Evolutionary conservation across 78 protist species (phyloP).

Genomic region (Dictyostelium brefeldianum): DNA sequence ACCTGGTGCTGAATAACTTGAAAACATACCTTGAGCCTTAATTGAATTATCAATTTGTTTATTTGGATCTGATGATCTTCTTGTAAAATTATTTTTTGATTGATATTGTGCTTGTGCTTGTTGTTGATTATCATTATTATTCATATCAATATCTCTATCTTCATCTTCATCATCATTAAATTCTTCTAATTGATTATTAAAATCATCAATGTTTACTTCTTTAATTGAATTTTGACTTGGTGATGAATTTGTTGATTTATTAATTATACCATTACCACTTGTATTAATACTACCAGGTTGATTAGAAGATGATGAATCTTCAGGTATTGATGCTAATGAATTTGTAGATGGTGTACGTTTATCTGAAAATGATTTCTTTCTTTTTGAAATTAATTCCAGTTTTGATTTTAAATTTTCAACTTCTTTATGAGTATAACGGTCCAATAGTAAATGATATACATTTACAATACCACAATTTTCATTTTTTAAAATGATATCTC

Average conservation of each 20-base stretch:
- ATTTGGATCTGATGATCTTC: constrained; percentile 61
- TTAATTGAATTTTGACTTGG: constrained; percentile 8
- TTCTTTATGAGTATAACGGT: constrained; percentile 39
- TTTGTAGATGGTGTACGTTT: constrained; percentile 29
- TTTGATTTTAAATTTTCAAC: constrained; percentile 46
- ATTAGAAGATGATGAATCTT: constrained; percentile 20
- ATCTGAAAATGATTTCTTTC: constrained; percentile 28
- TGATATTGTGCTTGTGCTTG: background rate
- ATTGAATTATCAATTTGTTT: background rate
- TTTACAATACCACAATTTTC: constrained; percentile 46
- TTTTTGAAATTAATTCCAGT: constrained; percentile 23
- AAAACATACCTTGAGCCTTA: constrained; percentile 1
- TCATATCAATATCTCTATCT: no score
- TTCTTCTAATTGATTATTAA: background rate
- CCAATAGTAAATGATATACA: constrained; percentile 59
- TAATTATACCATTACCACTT: background rate
- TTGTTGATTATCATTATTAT: background rate
- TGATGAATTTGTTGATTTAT: background rate
- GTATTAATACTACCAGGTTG: background rate
- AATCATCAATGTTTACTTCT: constrained; percentile 10
- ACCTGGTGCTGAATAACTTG: constrained; percentile 62
- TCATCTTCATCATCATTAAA: background rate
- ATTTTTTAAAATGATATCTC: constrained; percentile 45
- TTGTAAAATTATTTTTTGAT: constrained; percentile 5
- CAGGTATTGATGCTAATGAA: constrained; percentile 67